Percentiles rank a stretch among this genome's conserved stretches.
Conservation (phyloP, 2,329 filamentous ascomycete species). For the Paradendryphiella salina region DNA sequence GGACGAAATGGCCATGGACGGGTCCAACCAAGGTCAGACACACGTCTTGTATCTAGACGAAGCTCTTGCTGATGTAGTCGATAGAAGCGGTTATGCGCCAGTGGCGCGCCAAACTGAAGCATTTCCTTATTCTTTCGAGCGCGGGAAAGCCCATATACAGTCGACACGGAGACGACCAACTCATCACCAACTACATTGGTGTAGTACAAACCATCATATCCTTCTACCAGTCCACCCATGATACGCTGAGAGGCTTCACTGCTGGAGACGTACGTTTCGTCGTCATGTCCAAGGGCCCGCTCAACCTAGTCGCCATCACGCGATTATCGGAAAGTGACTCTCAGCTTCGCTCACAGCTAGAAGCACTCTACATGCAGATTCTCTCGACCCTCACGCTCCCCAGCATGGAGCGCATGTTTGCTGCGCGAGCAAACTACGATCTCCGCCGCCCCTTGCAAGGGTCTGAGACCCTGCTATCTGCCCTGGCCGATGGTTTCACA, state of each 20-base stretch:
- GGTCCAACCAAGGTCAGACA: slow-evolving; percentile 62
- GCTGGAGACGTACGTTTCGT: slow-evolving; percentile 88
- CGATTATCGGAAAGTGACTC: slow-evolving; percentile 87
- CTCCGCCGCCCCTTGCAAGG: slow-evolving; percentile 86
- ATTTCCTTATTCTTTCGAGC: slow-evolving; percentile 94
- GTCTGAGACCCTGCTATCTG: slow-evolving; percentile 87
- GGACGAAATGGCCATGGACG: slow-evolving; percentile 60
- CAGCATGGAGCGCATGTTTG: slow-evolving; percentile 82
- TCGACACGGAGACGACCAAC: slow-evolving; percentile 83
- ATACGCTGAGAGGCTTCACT: slow-evolving; percentile 79
- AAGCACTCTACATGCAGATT: slow-evolving; percentile 97
- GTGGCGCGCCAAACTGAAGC: slow-evolving; percentile 94
- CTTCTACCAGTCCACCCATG: slow-evolving; percentile 82
- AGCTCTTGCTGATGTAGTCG: slow-evolving; percentile 34
- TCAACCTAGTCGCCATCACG: slow-evolving; percentile 93
- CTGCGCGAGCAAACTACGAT: slow-evolving; percentile 89
- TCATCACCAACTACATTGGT: slow-evolving; percentile 93
- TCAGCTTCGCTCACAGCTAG: slow-evolving; percentile 83
- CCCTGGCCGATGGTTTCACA: slow-evolving; percentile 91
- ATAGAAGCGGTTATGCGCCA: slow-evolving; percentile 60
- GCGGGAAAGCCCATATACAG: slow-evolving; percentile 98
- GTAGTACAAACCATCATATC: slow-evolving; percentile 97
- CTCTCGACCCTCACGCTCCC: slow-evolving; percentile 92
- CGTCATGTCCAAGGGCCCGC: slow-evolving; percentile 77
- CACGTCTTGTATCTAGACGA: slow-evolving; percentile 27